phyloP scores from a whole-genome alignment of 176 grass and related monocot species.

The Oryza rufipogon region DNA sequence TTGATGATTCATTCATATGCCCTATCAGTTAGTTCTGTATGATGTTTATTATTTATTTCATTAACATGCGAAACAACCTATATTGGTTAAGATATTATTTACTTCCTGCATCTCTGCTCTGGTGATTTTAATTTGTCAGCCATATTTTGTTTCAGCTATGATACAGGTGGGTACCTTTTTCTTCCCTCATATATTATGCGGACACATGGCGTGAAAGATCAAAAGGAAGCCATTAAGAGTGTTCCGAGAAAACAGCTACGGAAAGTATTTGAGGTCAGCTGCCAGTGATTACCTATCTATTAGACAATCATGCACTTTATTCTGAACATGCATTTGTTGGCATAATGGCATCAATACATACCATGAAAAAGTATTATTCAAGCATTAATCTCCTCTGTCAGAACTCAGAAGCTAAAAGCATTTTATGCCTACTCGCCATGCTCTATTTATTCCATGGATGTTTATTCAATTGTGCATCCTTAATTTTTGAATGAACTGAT shows the following conservation, averaged over 20 bases:
- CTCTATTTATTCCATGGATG: neutral
- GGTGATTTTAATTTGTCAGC: conserved; percentile 25
- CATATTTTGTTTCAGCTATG: conserved; percentile 63
- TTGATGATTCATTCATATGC: conserved; percentile 32
- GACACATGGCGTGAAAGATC: conserved; percentile 90
- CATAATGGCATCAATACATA: conserved; percentile 15
- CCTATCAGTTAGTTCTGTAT: conserved; percentile 27
- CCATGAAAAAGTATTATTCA: neutral
- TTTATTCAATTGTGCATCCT: conserved; percentile 29
- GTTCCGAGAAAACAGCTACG: conserved; percentile 76
- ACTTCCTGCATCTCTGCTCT: conserved; percentile 22
- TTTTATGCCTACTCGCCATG: neutral
- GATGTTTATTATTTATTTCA: neutral
- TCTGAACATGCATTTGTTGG: conserved; percentile 9
- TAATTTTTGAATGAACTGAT: conserved; percentile 3
- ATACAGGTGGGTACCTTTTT: conserved; percentile 82
- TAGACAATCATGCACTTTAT: conserved; percentile 23
- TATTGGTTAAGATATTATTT: conserved; percentile 11
- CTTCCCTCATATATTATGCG: conserved; percentile 95
- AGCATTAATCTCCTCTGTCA: neutral
- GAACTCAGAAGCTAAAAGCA: neutral
- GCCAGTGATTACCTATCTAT: conserved; percentile 15
- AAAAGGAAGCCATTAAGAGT: conserved; percentile 79
- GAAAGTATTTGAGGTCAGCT: conserved; percentile 82
- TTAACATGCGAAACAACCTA: conserved; percentile 6